Base-by-base conservation (phyloP, 306 rosid species). In the Pyrus betulifolia region DNA sequence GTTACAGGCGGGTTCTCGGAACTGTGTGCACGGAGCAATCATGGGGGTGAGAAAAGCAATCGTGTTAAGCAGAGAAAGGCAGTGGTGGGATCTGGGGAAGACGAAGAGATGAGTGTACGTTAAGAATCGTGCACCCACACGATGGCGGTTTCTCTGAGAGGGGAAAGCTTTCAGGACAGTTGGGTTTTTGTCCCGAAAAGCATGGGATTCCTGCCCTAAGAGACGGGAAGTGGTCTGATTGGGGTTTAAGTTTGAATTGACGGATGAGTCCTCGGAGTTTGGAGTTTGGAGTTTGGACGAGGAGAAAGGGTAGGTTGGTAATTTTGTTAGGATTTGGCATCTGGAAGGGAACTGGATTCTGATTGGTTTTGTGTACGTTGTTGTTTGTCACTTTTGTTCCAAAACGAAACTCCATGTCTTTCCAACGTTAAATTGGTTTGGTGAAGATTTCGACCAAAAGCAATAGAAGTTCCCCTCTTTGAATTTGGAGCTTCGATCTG, bases 61-160 rank as follows among this genome's bases (percentile, higher is more conserved):
- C 72, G 45, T 55, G 42, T 65, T 19, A 15, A 30, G 49, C 35
- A 33, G 80, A 82, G 78, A 70, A 27, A 40, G 38, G 70, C 23
- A n/a, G 64, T 83, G 79, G 85, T 73, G 89, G 87, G 94, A 93
- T 89, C 92, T 76, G 70, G 79, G 82, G 82, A 66, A 80, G 85
- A 64, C 87, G 61, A 40, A 22, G 75, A 74, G 70, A 84, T 2
- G 63, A 86, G 85, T 76, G 75, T 35, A 91, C 89, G 97, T 87
- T 82, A 87, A 83, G 97, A 84, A 86, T 89, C 82, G 69, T 40
- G 81, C 66, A 76, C 62, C 62, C 27, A 38, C 82, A 44, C 21
- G 71, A 31, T 59, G 33, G 23, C 28, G 67, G 81, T 23, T 68
- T 46, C 66, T 23, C 19, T 13, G n/a, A 3, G 67, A 28, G 44